These are phyloP conservation scores for Angophora floribunda DNA, from an alignment of 345 rosid species.

Conservation along the genomic window DNA sequence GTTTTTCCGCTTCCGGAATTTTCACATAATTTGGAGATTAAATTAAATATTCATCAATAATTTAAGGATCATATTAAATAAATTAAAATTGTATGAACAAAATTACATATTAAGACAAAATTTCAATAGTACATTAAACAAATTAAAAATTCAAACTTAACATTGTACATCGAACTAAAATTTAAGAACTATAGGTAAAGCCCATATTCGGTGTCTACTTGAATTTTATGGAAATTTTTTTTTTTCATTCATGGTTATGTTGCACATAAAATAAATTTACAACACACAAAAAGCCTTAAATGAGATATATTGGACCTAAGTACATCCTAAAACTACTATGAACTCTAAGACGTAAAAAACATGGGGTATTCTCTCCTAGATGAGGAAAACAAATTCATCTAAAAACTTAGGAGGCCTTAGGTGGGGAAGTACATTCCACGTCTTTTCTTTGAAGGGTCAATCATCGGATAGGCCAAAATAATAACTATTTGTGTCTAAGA, in stretches of 20 bases:
- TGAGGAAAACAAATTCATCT: too few relatives aligned
- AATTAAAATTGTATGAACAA: rapidly evolving
- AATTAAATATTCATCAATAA: neutral
- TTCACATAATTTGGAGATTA: neutral
- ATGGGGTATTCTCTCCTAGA: too few relatives aligned
- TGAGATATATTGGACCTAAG: neutral
- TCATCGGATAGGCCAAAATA: too few relatives aligned
- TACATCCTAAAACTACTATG: too few relatives aligned
- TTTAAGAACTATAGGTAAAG: rapidly evolving
- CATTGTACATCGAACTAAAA: rapidly evolving
- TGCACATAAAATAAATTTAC: neutral
- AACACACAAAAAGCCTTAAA: neutral
- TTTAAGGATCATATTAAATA: rapidly evolving
- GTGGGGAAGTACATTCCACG: too few relatives aligned
- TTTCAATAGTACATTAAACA: too few relatives aligned
- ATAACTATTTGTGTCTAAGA: too few relatives aligned
- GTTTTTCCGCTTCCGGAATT: neutral
- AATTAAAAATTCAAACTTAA: too few relatives aligned
- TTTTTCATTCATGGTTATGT: neutral
- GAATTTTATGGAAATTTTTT: too few relatives aligned
- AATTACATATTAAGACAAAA: neutral
- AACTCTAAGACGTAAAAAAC: too few relatives aligned
- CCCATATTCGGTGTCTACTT: neutral
- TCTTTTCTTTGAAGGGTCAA: too few relatives aligned
- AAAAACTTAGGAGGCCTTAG: too few relatives aligned